Conservation (phyloP, 441 rosid species). For the Populus hybrid region DNA sequence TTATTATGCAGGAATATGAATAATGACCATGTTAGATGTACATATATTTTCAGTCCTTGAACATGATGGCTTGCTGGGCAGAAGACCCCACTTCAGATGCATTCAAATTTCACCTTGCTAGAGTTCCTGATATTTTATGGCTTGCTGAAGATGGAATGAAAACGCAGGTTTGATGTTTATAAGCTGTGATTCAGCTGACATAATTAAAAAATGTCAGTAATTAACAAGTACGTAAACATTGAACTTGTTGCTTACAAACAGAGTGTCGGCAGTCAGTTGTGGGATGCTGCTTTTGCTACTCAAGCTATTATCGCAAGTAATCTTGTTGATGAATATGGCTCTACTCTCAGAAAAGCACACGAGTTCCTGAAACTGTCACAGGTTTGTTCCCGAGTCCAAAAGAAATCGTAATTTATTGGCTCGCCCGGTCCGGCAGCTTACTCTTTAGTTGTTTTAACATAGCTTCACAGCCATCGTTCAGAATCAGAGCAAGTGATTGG, state of each 20-base stretch:
- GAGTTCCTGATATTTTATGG: slow-evolving; percentile 73
- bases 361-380: slow-evolving; percentile 53
- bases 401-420: too few relatives aligned
- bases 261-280: slow-evolving; percentile 70
- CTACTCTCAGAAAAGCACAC: slow-evolving; percentile 58
- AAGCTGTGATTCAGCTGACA: not conserved
- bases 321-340: slow-evolving; percentile 53
- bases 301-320: slow-evolving; percentile 71
- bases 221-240: too few relatives aligned
- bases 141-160: slow-evolving; percentile 97
- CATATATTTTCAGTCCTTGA: slow-evolving; percentile 44
- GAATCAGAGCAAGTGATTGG: too few relatives aligned
- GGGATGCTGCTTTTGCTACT: slow-evolving; percentile 74
- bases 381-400: slow-evolving; percentile 28
- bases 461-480: too few relatives aligned
- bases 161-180: slow-evolving; percentile 51
- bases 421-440: too few relatives aligned
- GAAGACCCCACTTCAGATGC: slow-evolving; percentile 90
- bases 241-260: slow-evolving; percentile 29
- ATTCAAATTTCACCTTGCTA: slow-evolving; percentile 71
- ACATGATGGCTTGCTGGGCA: slow-evolving; percentile 89
- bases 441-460: too few relatives aligned
- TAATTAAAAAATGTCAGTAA: not conserved
- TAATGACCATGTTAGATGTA: not conserved
- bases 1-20: not conserved